phyloP scores from a whole-genome alignment of 2,329 filamentous ascomycete species.

The Fusarium udum region DNA sequence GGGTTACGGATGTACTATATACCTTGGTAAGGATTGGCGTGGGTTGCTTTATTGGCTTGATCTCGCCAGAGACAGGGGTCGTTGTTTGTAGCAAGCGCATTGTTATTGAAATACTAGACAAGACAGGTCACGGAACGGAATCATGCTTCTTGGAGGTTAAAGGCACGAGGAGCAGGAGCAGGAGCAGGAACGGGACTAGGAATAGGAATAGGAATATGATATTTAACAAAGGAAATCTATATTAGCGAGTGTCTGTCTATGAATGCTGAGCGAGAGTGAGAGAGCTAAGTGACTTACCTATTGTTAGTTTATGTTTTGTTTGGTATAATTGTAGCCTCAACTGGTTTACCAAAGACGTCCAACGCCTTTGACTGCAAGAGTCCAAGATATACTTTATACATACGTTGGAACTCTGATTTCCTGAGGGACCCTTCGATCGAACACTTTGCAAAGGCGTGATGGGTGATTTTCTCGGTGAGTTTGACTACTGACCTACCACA shows the following conservation, averaged over 20 bases:
- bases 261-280: not conserved
- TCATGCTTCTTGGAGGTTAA: not conserved
- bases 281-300: not conserved
- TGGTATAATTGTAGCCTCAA: not conserved
- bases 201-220: not conserved
- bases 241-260: not conserved
- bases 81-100: constrained; percentile 32
- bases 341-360: constrained; percentile 7
- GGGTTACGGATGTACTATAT: constrained; percentile 35
- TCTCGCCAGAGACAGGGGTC: constrained; percentile 8
- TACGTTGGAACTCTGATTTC: not conserved
- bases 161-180: not conserved
- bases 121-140: not conserved
- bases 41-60: constrained; percentile 22
- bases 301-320: not conserved
- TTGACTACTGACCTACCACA: constrained; percentile 25
- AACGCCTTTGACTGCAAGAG: not conserved
- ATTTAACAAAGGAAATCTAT: constrained; percentile 5
- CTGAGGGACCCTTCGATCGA: constrained; percentile 29
- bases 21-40: constrained; percentile 28
- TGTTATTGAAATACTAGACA: constrained; percentile 27
- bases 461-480: constrained; percentile 26
- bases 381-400: constrained; percentile 1
- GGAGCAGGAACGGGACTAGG: not conserved
- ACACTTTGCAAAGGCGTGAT: constrained; percentile 14